phyloP scores from a whole-genome alignment of 176 grass and related monocot genomes.

The Alloteropsis semialata region DNA sequence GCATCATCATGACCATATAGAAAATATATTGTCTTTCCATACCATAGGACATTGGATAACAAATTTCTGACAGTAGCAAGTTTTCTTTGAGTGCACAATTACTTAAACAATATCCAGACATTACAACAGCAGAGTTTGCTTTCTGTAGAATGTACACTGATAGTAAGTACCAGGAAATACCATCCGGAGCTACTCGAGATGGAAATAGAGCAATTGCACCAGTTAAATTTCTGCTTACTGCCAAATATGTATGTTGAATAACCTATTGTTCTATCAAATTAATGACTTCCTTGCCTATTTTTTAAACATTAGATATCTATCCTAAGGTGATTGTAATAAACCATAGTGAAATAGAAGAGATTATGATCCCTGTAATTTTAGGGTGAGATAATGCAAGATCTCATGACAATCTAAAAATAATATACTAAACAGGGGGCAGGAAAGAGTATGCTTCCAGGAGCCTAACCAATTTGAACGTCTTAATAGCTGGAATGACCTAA shows the following conservation, averaged over 20 bases:
- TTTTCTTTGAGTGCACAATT: not conserved
- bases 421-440: not conserved
- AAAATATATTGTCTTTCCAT: not conserved
- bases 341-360: not conserved
- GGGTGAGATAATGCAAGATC: not conserved
- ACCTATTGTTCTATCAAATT: not conserved
- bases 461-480: not conserved
- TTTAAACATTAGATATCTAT: not conserved
- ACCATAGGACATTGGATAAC: not conserved
- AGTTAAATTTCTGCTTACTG: not conserved
- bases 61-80: not conserved
- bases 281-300: not conserved
- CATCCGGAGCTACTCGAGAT: conserved; percentile 5
- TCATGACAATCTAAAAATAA: not conserved
- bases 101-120: not conserved
- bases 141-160: not conserved
- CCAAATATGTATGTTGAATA: not conserved
- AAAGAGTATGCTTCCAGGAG: not conserved
- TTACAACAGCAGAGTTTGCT: not conserved
- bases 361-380: not conserved
- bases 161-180: conserved; percentile 1
- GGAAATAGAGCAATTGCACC: not conserved
- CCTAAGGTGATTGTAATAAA: not conserved
- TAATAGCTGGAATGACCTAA: not conserved
- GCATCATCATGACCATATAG: not conserved